These are phyloP conservation scores for Acacia acuminata DNA, from an alignment of 306 rosid species.

Conservation along the genomic window DNA sequence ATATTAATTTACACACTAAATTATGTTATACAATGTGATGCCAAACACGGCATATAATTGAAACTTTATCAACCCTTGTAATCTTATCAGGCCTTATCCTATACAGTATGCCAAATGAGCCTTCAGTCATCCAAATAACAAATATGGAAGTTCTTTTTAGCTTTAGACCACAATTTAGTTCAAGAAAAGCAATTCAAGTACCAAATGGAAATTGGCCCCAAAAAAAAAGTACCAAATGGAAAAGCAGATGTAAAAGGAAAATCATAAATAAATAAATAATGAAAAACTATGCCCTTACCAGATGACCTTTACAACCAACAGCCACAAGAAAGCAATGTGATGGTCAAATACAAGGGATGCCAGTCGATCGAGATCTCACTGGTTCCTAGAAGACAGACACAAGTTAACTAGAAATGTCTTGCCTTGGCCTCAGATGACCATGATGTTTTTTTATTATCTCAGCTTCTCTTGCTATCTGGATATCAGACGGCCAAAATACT, in stretches of 20 bases:
- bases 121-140: constrained; percentile 9
- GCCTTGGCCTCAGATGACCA: constrained; percentile 43
- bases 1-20: not conserved
- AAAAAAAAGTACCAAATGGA: not conserved
- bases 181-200: constrained; percentile 7
- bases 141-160: not conserved
- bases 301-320: constrained; percentile 37
- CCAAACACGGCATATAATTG: not conserved
- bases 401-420: constrained; percentile 53
- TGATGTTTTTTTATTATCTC: constrained; percentile 51
- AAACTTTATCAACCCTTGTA: not conserved
- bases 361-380: constrained; percentile 44
- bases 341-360: constrained; percentile 52
- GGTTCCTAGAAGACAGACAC: constrained; percentile 35
- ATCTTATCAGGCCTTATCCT: not conserved
- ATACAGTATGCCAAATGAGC: not conserved
- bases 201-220: too few species aligned
- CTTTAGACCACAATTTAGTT: constrained; percentile 5
- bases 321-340: constrained; percentile 47
- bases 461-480: constrained; percentile 88
- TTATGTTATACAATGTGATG: not conserved
- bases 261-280: not conserved
- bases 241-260: not conserved
- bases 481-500: constrained; percentile 83
- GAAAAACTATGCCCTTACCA: constrained; percentile 45